Evolutionary conservation across 305 asterid genomes (phyloP), one percentile per base, ranked within the genome.

Genomic region (Fraxinus angustifolia): DNA sequence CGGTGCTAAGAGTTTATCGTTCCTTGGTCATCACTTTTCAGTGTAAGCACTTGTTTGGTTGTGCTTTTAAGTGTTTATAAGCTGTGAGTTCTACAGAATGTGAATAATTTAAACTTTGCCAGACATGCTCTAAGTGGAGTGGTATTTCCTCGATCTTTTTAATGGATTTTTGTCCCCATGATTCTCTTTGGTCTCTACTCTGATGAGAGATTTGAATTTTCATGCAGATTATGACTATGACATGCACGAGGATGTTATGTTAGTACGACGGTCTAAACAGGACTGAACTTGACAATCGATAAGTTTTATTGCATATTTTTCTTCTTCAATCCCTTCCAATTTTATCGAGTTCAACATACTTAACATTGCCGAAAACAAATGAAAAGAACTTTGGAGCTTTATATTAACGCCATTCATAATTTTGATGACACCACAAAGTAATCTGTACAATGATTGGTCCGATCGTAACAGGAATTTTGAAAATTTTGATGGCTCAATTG

Each of bases 1-100:
- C 31, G 80, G 80, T 56, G 67, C 71, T 78, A 1, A 34, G 65
- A 78, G 28, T 36, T 73, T 58, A 31, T 62, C 40, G 26, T 77
- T 77, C 62, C 28, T 12, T 4, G 21, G 42, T 50, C 80, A 11
- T 50, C 80, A 23, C 70, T 42, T n/a, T n/a, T 42, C 17, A 77
- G 21, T 23, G 79, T 73, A 26, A 60, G 81, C 75, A 76, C 60
- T 50, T 50, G 60, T 50, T 50, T 50, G 60, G 21, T 50, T 50
- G 21, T 50, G 19, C 5, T 50, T 48, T 50, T 1, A 50, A 16
- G 21, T 50, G 21, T n/a, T 50, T 50, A 50, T 16, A 50, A 50
- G 21, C 19, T 16, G 2, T 50, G 21, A 16, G 6, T 50, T 0
- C 0, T 3, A 48, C 5, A 0, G 2, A 48, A 14, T 3, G 6